Evolutionary conservation across 2,329 filamentous ascomycete genomes (phyloP).

Genomic region (Pseudogymnoascus sp.): DNA sequence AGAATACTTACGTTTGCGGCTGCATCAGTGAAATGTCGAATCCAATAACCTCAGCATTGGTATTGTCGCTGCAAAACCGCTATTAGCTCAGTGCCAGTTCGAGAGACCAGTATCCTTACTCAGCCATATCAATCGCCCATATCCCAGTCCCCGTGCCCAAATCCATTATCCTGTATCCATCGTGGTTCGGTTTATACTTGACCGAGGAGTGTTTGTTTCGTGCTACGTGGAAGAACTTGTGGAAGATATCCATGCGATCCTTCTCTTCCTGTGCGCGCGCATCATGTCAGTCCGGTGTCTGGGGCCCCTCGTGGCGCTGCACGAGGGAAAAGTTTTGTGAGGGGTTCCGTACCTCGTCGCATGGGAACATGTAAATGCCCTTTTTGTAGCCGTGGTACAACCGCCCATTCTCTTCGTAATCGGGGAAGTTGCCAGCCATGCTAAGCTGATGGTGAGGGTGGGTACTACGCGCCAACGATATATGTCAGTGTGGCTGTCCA

Average conservation of each 20-base stretch:
- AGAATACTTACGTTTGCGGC: slow-evolving; percentile 39
- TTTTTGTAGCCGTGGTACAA: slow-evolving; percentile 59
- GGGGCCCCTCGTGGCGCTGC: not conserved
- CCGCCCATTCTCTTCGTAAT: slow-evolving; percentile 57
- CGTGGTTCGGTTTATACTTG: slow-evolving; percentile 25
- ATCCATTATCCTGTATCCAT: slow-evolving; percentile 44
- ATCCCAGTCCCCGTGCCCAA: slow-evolving; percentile 84
- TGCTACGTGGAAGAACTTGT: slow-evolving; percentile 64
- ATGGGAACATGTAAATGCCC: slow-evolving; percentile 67
- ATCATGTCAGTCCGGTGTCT: slow-evolving; percentile 12
- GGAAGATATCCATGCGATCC: slow-evolving; percentile 73
- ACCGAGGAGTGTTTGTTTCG: slow-evolving; percentile 42
- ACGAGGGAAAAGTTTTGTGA: slow-evolving; percentile 3
- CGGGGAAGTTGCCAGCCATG: slow-evolving; percentile 26
- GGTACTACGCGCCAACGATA: not conserved
- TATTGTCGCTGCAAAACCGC: slow-evolving; percentile 38
- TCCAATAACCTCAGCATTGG: slow-evolving; percentile 50
- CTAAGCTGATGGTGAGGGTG: slow-evolving; percentile 7
- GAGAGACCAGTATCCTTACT: slow-evolving; percentile 39
- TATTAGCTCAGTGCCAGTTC: slow-evolving; percentile 4
- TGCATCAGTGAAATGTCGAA: slow-evolving; percentile 56
- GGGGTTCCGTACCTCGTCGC: slow-evolving; percentile 56
- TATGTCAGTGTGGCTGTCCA: slow-evolving; percentile 12
- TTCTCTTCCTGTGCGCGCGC: slow-evolving; percentile 50
- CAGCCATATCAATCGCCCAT: slow-evolving; percentile 81